Conservation (phyloP, 257 asterid species). For the Prunella vulgaris region DNA sequence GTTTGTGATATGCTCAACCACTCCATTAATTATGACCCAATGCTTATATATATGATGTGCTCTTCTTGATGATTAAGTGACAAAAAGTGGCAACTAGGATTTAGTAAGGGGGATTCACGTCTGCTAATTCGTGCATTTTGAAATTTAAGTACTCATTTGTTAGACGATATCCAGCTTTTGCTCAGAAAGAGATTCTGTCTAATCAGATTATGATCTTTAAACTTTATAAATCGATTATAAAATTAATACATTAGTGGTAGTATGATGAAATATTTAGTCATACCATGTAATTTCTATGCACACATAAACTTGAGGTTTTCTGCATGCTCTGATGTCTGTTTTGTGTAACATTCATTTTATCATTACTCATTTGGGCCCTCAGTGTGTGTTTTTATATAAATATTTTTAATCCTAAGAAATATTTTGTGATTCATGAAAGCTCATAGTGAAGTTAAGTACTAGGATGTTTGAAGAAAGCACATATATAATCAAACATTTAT, state of each 20-base stretch:
- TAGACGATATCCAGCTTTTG: background rate
- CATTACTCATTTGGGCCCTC: background rate
- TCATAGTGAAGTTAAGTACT: background rate
- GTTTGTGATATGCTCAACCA: background rate
- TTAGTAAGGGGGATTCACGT: background rate
- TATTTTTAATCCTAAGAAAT: background rate
- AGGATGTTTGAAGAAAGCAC: background rate
- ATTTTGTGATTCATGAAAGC: background rate
- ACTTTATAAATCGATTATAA: background rate
- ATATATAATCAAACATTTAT: background rate
- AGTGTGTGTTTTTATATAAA: background rate
- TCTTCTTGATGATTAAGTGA: background rate
- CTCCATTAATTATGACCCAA: background rate
- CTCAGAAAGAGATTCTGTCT: background rate
- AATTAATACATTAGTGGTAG: background rate
- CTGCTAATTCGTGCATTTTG: background rate
- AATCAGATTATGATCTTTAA: background rate
- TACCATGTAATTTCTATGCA: background rate
- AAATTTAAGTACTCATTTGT: background rate
- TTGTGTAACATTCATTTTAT: background rate
- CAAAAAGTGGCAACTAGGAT: background rate
- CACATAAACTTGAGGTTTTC: background rate
- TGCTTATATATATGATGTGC: background rate
- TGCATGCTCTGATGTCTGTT: background rate
- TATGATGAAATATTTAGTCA: background rate